phyloP scores from a whole-genome alignment of 495 filamentous ascomycete species.

The Talaromyces liani region DNA sequence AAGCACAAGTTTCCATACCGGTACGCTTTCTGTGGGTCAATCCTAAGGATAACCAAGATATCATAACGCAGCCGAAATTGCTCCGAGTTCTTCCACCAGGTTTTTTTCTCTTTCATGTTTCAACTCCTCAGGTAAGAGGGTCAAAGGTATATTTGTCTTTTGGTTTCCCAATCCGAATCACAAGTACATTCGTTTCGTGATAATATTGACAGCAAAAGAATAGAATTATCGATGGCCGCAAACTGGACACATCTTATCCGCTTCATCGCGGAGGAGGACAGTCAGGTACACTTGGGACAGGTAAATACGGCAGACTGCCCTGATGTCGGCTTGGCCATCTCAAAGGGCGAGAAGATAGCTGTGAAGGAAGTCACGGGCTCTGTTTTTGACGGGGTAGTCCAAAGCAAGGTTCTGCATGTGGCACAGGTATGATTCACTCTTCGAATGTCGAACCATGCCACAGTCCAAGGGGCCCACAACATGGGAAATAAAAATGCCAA shows the following conservation, averaged over 20 bases:
- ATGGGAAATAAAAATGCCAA: too few relatives aligned
- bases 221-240: too few relatives aligned
- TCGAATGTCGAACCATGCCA: too few relatives aligned
- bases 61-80: neutral
- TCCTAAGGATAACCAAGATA: too few relatives aligned
- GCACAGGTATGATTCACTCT: slow-evolving; percentile 1
- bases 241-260: slow-evolving; percentile 32
- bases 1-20: too few relatives aligned
- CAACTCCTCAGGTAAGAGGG: neutral
- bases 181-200: too few relatives aligned
- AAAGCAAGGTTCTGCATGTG: slow-evolving; percentile 17
- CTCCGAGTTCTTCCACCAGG: neutral
- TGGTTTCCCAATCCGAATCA: too few relatives aligned
- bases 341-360: slow-evolving; percentile 18
- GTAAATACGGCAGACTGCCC: slow-evolving; percentile 12
- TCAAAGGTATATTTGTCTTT: neutral
- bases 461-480: too few relatives aligned
- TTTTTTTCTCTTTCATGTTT: neutral
- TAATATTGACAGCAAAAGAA: too few relatives aligned
- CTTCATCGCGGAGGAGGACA: slow-evolving; percentile 31
- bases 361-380: slow-evolving; percentile 20
- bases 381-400: slow-evolving; percentile 24
- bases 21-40: too few relatives aligned
- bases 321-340: slow-evolving; percentile 24
- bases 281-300: slow-evolving; percentile 28